A percentile compares a stretch with the other conserved stretches of the same genome.
Evolutionary conservation across 106 monocot genomes (phyloP).

Genomic region (Dioscorea alata): DNA sequence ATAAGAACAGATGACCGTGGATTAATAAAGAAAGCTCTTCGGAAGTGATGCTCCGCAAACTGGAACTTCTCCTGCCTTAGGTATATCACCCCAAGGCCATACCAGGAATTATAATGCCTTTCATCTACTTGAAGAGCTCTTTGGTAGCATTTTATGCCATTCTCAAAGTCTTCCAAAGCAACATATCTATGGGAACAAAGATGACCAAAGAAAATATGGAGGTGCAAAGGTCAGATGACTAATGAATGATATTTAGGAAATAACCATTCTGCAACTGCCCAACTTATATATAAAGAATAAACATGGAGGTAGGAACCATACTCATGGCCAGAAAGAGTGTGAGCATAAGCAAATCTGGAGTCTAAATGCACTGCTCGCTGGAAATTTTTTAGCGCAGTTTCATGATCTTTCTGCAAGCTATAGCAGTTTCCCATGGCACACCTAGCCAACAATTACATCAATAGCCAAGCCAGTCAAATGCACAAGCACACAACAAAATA

Average conservation of each 20-base stretch:
- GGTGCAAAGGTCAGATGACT: neutral
- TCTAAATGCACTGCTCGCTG: constrained; percentile 89
- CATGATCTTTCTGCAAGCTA: constrained; percentile 95
- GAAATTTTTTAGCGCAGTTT: constrained; percentile 89
- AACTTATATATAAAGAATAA: too few species aligned
- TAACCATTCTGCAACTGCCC: too few species aligned
- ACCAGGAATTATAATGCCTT: constrained; percentile 97
- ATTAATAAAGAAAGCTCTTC: constrained; percentile 70
- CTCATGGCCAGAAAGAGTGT: constrained; percentile 98
- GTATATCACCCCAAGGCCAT: constrained; percentile 86
- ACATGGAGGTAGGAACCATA: constrained; percentile 20
- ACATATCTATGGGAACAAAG: constrained; percentile 50
- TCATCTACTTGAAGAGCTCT: constrained; percentile 86
- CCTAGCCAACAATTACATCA: constrained; percentile 29
- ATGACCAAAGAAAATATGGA: neutral
- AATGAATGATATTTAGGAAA: too few species aligned
- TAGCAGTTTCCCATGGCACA: constrained; percentile 98
- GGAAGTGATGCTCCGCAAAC: constrained; percentile 94
- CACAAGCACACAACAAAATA: neutral
- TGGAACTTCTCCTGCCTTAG: constrained; percentile 97
- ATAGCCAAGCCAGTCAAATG: neutral
- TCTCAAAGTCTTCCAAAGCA: constrained; percentile 90
- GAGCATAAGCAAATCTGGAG: constrained; percentile 87
- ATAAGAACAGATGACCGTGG: constrained; percentile 81
- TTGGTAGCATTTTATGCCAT: constrained; percentile 87